Base-by-base conservation (phyloP, 805 yeast species). In the Barnettozyma pratensis region DNA sequence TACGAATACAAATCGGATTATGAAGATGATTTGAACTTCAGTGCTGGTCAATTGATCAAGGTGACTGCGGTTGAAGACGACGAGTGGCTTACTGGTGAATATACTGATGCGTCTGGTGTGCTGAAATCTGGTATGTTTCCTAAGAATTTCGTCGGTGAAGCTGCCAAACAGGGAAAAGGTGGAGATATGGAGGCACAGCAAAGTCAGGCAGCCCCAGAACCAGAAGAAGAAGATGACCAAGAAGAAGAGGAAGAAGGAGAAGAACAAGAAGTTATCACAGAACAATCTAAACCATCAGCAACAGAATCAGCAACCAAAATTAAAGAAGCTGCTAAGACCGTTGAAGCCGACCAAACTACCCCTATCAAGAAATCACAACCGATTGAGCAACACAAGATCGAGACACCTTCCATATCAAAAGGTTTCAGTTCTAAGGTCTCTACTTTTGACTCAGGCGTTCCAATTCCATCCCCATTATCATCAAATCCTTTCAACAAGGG, bases 1-100 rank as follows among this genome's bases (percentile, higher is more conserved):
- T 86, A 73, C 58, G 85, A 83, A 44, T 87, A 86, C 67, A 61
- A 67, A 39, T 78, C 85, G 4, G 88, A 83, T 45, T 88, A 80
- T 54, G 88, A 82, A 30, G 98, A 94, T 63, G 99, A 92, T 64
- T 75, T 92, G 62, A 72, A 77, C 34, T 91, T 92, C 57, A 64
- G 65, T 0, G 78, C 71, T 5, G 91, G 86, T 25, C 89, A 86
- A 63, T 54, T 77, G 30, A 83, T 92, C 54, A 78, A 81, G 4
- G 97, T 92, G 29, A 80, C 83, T 5, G 80, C 79, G 37, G 73
- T 87, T 46, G 96, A 89, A 56, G 97, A 92, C 64, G 96, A 83
- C 6, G 96, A 91, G 54, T 94, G 98, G 98, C 85, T 79, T 61
- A 71, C 77, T 37, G 99, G 99, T 4, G 69, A 73, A 5, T 85